These are phyloP conservation scores for Ceratorhiza oryzae-sativae DNA, from an alignment of 1,284 basidiomycete species.

Conservation along the genomic window DNA sequence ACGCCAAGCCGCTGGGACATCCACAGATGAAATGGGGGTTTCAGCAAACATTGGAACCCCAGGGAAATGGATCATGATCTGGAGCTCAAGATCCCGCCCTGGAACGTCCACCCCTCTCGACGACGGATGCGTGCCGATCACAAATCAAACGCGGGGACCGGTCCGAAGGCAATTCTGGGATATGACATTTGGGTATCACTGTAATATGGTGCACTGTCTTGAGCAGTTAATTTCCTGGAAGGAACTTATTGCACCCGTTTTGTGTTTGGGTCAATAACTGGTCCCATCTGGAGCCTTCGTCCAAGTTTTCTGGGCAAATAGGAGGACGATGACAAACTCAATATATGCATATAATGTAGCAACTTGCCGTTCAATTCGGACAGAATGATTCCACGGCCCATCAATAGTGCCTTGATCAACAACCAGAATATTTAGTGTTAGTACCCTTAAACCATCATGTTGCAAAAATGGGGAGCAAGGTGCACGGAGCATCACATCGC, in stretches of 20 bases:
- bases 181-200: conserved; percentile 84
- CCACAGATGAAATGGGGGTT: conserved; percentile 91
- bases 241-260: conserved; percentile 86
- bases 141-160: conserved; percentile 67
- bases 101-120: conserved; percentile 83
- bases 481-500: conserved; percentile 93
- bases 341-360: conserved; percentile 44
- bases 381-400: conserved; percentile 93
- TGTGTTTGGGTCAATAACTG: conserved; percentile 90
- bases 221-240: conserved; percentile 89
- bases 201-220: conserved; percentile 90
- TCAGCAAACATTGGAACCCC: conserved; percentile 91
- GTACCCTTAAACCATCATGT: background rate
- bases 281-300: conserved; percentile 92
- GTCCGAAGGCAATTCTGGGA: conserved; percentile 77
- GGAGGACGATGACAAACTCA: background rate
- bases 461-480: background rate
- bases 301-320: conserved; percentile 84
- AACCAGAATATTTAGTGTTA: background rate
- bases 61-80: conserved; percentile 90
- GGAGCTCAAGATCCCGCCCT: conserved; percentile 88
- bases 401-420: conserved; percentile 71
- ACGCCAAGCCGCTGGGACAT: conserved; percentile 55
- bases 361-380: conserved; percentile 87
- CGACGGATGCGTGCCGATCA: conserved; percentile 92